These are phyloP conservation scores for Polygonum maritimum DNA, from an alignment of 148 eudicot species.

Conservation along the genomic window DNA sequence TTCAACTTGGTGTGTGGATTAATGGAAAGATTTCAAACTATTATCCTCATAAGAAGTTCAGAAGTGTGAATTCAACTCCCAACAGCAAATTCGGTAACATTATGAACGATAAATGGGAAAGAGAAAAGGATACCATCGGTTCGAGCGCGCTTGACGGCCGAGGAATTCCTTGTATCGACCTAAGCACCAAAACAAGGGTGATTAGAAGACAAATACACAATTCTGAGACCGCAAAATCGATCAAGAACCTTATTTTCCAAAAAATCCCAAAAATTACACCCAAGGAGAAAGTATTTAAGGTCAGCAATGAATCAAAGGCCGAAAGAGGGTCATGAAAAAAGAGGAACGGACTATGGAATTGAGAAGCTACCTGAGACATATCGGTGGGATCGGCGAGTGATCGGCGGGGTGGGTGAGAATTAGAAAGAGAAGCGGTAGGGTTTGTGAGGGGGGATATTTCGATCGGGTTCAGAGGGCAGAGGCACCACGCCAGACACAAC, in stretches of 20 bases:
- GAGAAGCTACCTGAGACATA: constrained; percentile 43
- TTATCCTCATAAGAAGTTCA: background rate
- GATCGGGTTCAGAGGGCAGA: background rate
- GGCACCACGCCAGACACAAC: background rate
- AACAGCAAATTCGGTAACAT: background rate
- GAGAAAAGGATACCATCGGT: constrained; percentile 55
- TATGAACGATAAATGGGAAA: background rate
- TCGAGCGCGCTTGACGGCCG: constrained; percentile 77
- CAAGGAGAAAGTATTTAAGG: background rate
- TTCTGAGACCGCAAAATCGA: background rate
- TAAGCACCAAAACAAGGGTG: constrained; percentile 13
- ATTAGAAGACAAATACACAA: constrained; percentile 11
- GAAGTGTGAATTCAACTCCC: background rate
- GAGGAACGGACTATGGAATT: background rate
- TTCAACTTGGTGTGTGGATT: background rate
- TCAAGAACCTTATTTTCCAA: background rate
- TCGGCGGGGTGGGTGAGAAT: background rate
- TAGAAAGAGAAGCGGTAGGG: constrained; percentile 14
- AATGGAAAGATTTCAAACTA: background rate
- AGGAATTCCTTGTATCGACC: constrained; percentile 83
- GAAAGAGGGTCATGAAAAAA: background rate
- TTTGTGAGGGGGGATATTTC: constrained; percentile 10
- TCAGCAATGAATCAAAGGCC: background rate
- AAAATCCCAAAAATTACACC: background rate
- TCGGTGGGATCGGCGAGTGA: constrained; percentile 7